Evolutionary conservation across 164 flowering plant species (phyloP).

Genomic region (Liriodendron chinense): DNA sequence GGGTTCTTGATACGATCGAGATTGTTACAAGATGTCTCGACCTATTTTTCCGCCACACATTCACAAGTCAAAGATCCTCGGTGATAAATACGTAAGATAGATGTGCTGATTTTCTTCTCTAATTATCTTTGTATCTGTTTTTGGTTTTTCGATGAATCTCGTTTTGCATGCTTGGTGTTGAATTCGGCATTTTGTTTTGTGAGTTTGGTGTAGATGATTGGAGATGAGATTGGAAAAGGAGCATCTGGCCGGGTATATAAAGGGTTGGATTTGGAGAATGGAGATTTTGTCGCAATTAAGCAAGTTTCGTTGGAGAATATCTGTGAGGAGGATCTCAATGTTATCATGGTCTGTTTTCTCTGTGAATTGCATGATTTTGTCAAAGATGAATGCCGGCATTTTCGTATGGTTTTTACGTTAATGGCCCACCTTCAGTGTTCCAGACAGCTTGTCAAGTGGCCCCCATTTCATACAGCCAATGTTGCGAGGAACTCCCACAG

Average conservation of each 20-base stretch:
- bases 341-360: conserved; percentile 72
- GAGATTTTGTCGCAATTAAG: conserved; percentile 95
- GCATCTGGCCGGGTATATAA: conserved; percentile 98
- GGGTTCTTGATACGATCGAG: too few relatives aligned
- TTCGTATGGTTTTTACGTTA: too few relatives aligned
- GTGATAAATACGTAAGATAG: conserved; percentile 81
- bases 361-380: conserved; percentile 5
- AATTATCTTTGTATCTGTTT: neutral
- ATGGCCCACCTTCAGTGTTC: too few relatives aligned
- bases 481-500: too few relatives aligned
- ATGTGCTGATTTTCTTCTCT: neutral
- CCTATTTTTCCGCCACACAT: too few relatives aligned
- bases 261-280: conserved; percentile 98
- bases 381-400: too few relatives aligned
- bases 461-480: too few relatives aligned
- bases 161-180: neutral
- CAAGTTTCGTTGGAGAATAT: conserved; percentile 98
- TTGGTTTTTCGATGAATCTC: neutral
- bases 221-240: conserved; percentile 99
- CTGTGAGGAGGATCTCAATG: conserved; percentile 92
- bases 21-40: too few relatives aligned
- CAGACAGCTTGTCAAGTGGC: too few relatives aligned
- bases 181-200: neutral
- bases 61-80: conserved; percentile 85
- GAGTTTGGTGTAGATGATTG: conserved; percentile 65